These are phyloP conservation scores for Besnoitia besnoiti DNA, from an alignment of 169 alveolate genomes.

Conservation along the genomic window DNA sequence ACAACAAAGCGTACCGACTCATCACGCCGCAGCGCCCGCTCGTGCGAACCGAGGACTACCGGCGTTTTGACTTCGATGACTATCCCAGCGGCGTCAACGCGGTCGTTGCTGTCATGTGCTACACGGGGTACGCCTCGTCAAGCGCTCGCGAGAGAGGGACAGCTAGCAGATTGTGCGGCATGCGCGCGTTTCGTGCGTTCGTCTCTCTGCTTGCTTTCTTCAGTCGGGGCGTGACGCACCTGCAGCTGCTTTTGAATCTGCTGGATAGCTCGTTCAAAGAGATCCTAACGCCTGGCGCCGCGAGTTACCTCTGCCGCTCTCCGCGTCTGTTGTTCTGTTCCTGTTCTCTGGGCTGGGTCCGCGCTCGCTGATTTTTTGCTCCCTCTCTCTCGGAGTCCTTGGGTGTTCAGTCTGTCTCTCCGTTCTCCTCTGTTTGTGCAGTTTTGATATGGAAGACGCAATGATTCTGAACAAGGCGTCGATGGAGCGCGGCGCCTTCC, in stretches of 20 bases:
- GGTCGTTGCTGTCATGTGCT: constrained; percentile 98
- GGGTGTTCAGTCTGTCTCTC: background rate
- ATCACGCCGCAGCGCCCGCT: constrained; percentile 98
- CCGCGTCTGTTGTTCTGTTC: no score
- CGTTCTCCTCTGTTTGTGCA: constrained; percentile 66
- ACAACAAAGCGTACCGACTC: constrained; percentile 90
- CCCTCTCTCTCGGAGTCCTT: background rate
- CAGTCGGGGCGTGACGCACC: no score
- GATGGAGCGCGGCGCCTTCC: constrained; percentile 99
- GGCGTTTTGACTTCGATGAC: constrained; percentile 92
- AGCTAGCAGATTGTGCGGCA: no score
- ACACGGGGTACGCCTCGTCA: constrained; percentile 85
- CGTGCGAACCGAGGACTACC: constrained; percentile 94
- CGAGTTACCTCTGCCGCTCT: no score
- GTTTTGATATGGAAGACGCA: constrained; percentile 99
- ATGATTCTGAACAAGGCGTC: constrained; percentile 97
- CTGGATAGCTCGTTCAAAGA: no score
- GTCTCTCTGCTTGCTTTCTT: no score
- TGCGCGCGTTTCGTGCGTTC: no score
- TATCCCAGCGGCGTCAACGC: constrained; percentile 99
- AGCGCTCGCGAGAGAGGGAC: no score
- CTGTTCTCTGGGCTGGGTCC: no score
- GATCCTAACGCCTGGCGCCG: no score
- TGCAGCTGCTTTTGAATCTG: no score
- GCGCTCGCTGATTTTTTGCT: no score